Base-by-base conservation (phyloP, 2,329 filamentous ascomycete species). In the Fusarium incarnatum region DNA sequence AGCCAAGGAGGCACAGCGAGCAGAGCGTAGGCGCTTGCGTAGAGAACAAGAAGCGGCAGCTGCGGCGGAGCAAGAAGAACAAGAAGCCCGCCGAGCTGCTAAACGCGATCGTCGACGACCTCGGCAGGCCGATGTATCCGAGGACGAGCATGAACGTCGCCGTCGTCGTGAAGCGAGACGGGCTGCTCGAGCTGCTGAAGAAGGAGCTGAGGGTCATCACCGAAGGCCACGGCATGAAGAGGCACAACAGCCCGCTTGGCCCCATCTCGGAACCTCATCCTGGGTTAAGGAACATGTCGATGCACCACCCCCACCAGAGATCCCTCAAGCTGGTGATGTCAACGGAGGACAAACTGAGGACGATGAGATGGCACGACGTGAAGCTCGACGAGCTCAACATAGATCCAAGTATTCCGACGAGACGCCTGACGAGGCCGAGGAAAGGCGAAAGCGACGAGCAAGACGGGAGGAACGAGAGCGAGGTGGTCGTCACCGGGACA, bases 241-340 rank as follows among this genome's bases (percentile, higher is more conserved):
- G 42, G 72, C 58, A 42, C 58, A 80, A 23, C 58, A 80, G 10
- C 67, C 83, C 11, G 81, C 81, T 12, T 90, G 88, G 88, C 88
- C 88, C 20, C 86, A 89, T 75, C 89, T 86, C 9, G 88, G 88
- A 27, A 90, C 88, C 0, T 88, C 86, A 11, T 90, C 87, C 0
- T 91, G 89, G 89, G 88, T 90, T 7, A 89, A 89, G 77, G 88
- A 90, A 15, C 85, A 89, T 71, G 87, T 85, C 4, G 88, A 89
- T 70, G 88, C 87, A 5, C 87, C 87, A 3, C 87, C 88, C 5
- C 88, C 88, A 3, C 87, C 86, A 2, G 82, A 83, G 0, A 54
- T 81, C 41, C 71, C 72, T 46, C 79, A 78, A 18, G 75, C 76
- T 22, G 70, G 72, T 22, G 77, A 52, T 13, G 56, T 75, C n/a